phyloP scores from a whole-genome alignment of 495 filamentous ascomycete species.

The Hyaloscypha bicolor region DNA sequence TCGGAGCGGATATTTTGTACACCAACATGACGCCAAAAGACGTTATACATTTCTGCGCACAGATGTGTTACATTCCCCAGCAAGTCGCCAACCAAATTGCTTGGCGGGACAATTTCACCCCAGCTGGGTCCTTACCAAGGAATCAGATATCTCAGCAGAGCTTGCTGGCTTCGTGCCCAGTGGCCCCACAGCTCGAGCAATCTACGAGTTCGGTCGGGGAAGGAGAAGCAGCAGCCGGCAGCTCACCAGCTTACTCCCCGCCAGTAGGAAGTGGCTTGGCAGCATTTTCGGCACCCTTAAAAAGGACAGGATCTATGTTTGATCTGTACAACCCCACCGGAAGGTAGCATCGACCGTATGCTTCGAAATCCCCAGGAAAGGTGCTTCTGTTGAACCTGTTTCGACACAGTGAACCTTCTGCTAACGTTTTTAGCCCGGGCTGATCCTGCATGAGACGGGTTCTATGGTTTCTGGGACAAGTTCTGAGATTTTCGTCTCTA shows the following conservation, averaged over 20 bases:
- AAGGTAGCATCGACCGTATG: background rate
- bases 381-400: too few species aligned
- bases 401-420: too few species aligned
- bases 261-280: background rate
- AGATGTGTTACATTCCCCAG: background rate
- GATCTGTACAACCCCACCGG: background rate
- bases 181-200: background rate
- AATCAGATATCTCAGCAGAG: background rate
- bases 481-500: too few species aligned
- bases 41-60: slow-evolving; percentile 13
- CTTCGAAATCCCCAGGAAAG: background rate
- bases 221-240: background rate
- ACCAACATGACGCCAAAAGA: slow-evolving; percentile 17
- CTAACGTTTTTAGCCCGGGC: too few species aligned
- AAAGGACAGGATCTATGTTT: background rate
- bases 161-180: background rate
- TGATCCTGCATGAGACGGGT: too few species aligned
- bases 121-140: background rate
- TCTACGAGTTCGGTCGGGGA: background rate
- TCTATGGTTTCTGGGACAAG: too few species aligned
- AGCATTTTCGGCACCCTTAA: background rate
- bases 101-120: background rate
- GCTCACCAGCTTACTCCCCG: background rate
- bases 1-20: background rate
- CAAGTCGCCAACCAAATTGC: background rate